These are phyloP conservation scores for Trametes sanguinea DNA, from an alignment of 768 basidiomycete genomes.

Conservation along the genomic window DNA sequence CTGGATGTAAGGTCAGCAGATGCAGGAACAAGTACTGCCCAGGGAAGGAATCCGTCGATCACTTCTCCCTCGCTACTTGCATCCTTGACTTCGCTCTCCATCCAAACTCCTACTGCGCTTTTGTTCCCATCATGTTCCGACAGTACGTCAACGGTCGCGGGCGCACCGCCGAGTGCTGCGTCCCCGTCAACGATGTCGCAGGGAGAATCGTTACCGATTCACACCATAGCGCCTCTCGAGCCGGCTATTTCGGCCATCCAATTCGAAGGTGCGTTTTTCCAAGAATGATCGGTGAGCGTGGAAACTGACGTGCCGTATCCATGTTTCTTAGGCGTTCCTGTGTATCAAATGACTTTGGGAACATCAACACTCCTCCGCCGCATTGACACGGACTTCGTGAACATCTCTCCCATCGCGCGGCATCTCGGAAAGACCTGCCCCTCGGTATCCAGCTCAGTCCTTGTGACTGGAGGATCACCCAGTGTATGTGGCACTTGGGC, in stretches of 20 bases:
- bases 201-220: slow-evolving; percentile 52
- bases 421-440: slow-evolving; percentile 45
- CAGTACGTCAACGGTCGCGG: no score
- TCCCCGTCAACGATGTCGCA: slow-evolving; percentile 1
- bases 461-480: slow-evolving; percentile 53
- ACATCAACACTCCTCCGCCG: slow-evolving; percentile 61
- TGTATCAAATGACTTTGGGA: slow-evolving; percentile 69
- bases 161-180: not conserved
- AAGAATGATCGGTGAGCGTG: slow-evolving; percentile 18
- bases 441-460: slow-evolving; percentile 46
- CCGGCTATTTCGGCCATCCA: slow-evolving; percentile 68
- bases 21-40: not conserved
- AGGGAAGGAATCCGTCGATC: slow-evolving; percentile 16
- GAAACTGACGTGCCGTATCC: slow-evolving; percentile 19
- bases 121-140: not conserved
- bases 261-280: slow-evolving; percentile 58
- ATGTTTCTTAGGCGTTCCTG: slow-evolving; percentile 57
- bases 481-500: slow-evolving; percentile 69
- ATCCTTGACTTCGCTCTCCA: slow-evolving; percentile 22
- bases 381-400: slow-evolving; percentile 79
- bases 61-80: slow-evolving; percentile 21
- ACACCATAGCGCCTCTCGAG: slow-evolving; percentile 62
- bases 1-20: slow-evolving; percentile 14
- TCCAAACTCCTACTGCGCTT: slow-evolving; percentile 10
- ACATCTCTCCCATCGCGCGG: slow-evolving; percentile 59